These are phyloP conservation scores for Dipteronia sinensis DNA, from an alignment of 345 rosid genomes.

Conservation along the genomic window DNA sequence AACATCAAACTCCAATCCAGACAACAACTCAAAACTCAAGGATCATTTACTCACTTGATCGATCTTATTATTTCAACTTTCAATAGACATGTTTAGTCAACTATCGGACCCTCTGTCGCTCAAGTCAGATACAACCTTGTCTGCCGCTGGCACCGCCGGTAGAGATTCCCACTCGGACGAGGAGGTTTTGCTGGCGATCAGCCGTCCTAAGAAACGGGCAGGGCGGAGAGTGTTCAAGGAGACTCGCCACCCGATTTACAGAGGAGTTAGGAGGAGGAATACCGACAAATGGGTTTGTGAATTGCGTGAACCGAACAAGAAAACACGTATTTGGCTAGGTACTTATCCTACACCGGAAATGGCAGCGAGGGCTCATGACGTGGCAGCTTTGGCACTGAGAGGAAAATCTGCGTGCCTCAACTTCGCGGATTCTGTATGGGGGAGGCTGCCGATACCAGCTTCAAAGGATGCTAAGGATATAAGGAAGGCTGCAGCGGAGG, in stretches of 20 bases:
- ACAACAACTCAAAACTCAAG: neutral
- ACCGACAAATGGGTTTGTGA: constrained; percentile 78
- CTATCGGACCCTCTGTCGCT: constrained; percentile 3
- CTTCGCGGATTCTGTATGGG: constrained; percentile 71
- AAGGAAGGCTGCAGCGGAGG: constrained; percentile 42
- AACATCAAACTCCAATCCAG: neutral
- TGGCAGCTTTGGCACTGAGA: constrained; percentile 64
- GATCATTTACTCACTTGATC: neutral
- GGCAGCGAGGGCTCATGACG: constrained; percentile 88
- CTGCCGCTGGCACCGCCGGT: constrained; percentile 17
- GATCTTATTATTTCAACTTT: no score
- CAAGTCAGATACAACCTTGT: constrained; percentile 7
- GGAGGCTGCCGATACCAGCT: constrained; percentile 55
- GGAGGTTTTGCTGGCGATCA: constrained; percentile 45
- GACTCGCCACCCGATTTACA: constrained; percentile 74
- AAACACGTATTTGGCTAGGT: constrained; percentile 74
- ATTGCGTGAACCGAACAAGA: constrained; percentile 55
- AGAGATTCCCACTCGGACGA: constrained; percentile 32
- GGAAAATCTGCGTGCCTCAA: constrained; percentile 73
- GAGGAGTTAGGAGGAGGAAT: constrained; percentile 64
- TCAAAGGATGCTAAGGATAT: constrained; percentile 49
- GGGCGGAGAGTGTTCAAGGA: constrained; percentile 66
- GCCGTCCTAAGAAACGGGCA: constrained; percentile 66
- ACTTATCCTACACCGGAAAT: constrained; percentile 74
- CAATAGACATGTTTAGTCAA: constrained; percentile 20